Conservation (phyloP, 306 rosid genomes). For the Quercus berberidifolia region DNA sequence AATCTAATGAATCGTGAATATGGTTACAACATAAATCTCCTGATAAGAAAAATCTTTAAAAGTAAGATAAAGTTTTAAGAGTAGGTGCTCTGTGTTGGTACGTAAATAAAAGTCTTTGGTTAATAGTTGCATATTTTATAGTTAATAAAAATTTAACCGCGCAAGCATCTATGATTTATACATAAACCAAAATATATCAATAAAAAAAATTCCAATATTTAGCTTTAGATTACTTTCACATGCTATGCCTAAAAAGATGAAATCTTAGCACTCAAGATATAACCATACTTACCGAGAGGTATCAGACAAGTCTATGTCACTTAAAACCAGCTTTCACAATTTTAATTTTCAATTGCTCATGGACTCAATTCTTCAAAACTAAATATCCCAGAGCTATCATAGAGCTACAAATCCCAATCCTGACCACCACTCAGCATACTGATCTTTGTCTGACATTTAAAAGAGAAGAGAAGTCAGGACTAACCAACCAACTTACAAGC, state of each 20-base stretch:
- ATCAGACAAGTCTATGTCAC: too few relatives aligned
- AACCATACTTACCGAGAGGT: too few relatives aligned
- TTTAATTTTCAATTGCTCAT: background rate
- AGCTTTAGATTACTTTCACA: too few relatives aligned
- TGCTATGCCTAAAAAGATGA: too few relatives aligned
- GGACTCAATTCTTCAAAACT: background rate
- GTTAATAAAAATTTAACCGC: background rate
- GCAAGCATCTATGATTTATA: too few relatives aligned
- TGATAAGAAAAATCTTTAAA: background rate
- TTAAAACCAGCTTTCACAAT: background rate
- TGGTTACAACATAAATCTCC: background rate
- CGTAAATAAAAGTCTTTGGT: background rate
- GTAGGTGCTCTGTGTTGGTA: background rate
- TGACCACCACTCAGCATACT: background rate
- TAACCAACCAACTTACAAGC: background rate
- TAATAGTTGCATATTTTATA: background rate
- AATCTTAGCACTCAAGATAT: too few relatives aligned
- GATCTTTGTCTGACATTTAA: background rate
- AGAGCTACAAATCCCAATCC: slow-evolving; percentile 7
- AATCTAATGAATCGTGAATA: background rate
- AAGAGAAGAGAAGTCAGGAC: background rate
- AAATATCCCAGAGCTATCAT: background rate
- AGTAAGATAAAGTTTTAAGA: background rate
- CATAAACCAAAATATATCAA: too few relatives aligned
- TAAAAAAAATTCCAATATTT: too few relatives aligned